Evolutionary conservation across 169 alveolate genomes (phyloP).

Genomic region (Plasmodium gonderi): DNA sequence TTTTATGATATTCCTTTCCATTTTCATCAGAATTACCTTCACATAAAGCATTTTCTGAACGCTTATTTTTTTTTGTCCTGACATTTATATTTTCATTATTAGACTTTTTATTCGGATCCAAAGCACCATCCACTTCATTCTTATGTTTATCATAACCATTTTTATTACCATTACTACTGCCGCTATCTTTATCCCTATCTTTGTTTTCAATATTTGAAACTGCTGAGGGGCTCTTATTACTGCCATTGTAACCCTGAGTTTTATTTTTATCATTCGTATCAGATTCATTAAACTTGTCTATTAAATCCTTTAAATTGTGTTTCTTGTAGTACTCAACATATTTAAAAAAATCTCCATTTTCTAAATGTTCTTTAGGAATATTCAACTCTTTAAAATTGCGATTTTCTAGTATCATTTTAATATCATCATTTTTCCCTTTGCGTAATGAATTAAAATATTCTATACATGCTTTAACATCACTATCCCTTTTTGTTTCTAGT

Average conservation of each 20-base stretch:
- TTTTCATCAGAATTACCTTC: background rate
- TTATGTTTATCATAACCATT: background rate
- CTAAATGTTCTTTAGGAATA: conserved; percentile 40
- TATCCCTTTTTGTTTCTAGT: conserved; percentile 18
- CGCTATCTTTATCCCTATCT: background rate
- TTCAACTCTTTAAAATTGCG: conserved; percentile 28
- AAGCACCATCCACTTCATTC: background rate
- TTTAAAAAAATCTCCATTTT: conserved; percentile 29
- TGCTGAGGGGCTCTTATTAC: background rate
- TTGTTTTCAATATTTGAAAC: background rate
- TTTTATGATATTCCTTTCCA: conserved; percentile 3
- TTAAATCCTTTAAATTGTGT: conserved; percentile 26
- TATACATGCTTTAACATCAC: conserved; percentile 45
- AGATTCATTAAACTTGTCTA: conserved; percentile 1
- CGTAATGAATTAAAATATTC: conserved; percentile 46
- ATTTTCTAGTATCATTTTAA: conserved; percentile 38
- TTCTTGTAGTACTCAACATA: conserved; percentile 47
- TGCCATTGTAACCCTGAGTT: background rate
- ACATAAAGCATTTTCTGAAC: conserved; percentile 3
- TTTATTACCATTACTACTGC: background rate
- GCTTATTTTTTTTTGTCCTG: conserved; percentile 21
- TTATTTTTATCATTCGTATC: background rate
- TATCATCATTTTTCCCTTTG: conserved; percentile 4
- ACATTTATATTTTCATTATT: background rate
- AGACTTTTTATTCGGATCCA: background rate